Evolutionary conservation across 805 yeast species (phyloP), one percentile per base, ranked within the genome.

Genomic region (Nakazawaea ishiwadae): DNA sequence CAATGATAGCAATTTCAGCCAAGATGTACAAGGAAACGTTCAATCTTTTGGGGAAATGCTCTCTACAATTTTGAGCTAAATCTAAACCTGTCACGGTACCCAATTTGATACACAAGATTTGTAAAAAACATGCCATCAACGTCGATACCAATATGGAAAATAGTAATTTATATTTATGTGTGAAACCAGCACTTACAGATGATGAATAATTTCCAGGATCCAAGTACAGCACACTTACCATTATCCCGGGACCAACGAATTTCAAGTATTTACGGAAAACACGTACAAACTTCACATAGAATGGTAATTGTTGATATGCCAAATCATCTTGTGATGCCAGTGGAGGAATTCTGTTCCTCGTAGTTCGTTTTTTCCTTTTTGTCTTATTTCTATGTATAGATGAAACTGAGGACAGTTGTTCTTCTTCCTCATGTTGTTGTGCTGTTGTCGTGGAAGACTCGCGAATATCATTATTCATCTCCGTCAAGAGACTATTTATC

Each of bases 171-270:
- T 81, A 89, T 55, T 79, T 75, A 53, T 80, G 84, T 42, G 78
- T 71, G 2, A 96, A 90, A 39, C 96, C 97, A 1, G 95, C 87
- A 12, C 86, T 75, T 1, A 89, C 95, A 12, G 93, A 88, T 0
- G 96, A 85, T 33, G 95, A 78, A 62, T 87, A 89, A 60, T 89
- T 89, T 32, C 97, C 97, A 1, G 96, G 96, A 57, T 89, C 97
- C 71, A 89, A 84, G 55, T 89, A 90, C 2, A 96, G 93, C 40
- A 90, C 96, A 23, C 89, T 75, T 18, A 89, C 88, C 77, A 88
- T 73, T 31, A 89, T 69, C 0, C 96, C 96, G 0, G 96, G 96
- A 0, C 96, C 96, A 15, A 88, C 67, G 57, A 89, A 89, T 37
- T 72, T 69, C 39, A 74, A 56, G 51, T 84, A 79, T 60, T 84